These are phyloP conservation scores for Nematocida major DNA, from an alignment of 371 early-diverging fungal species.

Conservation along the genomic window DNA sequence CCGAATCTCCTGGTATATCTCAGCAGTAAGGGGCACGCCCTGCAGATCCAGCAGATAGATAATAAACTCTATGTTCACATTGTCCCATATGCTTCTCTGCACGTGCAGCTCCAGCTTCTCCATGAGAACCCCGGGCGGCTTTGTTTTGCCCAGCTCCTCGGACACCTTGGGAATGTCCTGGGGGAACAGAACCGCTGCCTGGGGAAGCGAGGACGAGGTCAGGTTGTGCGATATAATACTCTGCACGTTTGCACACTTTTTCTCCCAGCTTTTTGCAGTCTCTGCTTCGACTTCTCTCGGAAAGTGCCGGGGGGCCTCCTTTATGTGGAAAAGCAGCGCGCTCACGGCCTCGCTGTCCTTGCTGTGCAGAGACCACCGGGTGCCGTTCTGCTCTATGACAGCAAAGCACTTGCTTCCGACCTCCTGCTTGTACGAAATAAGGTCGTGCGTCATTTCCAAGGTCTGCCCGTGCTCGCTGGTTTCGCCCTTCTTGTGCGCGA, in stretches of 20 bases:
- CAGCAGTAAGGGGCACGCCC: not conserved
- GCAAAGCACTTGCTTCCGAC: conserved; percentile 27
- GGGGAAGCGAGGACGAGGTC: not conserved
- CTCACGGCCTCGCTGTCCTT: not conserved
- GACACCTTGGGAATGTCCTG: not conserved
- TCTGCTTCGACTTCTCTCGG: conserved; percentile 3
- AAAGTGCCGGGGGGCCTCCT: conserved; percentile 8
- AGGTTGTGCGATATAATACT: not conserved
- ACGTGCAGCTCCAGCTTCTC: conserved; percentile 19
- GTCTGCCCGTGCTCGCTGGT: not conserved
- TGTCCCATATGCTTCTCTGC: conserved; percentile 51
- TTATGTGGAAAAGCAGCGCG: not conserved
- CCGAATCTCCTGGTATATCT: conserved; percentile 28
- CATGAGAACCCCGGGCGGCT: not conserved
- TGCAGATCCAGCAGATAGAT: conserved; percentile 22
- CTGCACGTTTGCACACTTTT: conserved; percentile 2
- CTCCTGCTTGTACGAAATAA: conserved; percentile 12
- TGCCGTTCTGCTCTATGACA: conserved; percentile 25
- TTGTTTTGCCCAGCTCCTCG: not conserved
- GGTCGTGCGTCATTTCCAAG: conserved; percentile 22
- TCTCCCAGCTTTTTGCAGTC: not conserved
- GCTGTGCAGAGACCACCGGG: conserved; percentile 28
- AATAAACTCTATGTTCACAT: conserved; percentile 50
- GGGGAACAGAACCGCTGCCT: not conserved
- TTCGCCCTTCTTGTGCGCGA: conserved; percentile 15